phyloP scores from a whole-genome alignment of 202 grass and related monocot genomes.

The Musa balbisiana region DNA sequence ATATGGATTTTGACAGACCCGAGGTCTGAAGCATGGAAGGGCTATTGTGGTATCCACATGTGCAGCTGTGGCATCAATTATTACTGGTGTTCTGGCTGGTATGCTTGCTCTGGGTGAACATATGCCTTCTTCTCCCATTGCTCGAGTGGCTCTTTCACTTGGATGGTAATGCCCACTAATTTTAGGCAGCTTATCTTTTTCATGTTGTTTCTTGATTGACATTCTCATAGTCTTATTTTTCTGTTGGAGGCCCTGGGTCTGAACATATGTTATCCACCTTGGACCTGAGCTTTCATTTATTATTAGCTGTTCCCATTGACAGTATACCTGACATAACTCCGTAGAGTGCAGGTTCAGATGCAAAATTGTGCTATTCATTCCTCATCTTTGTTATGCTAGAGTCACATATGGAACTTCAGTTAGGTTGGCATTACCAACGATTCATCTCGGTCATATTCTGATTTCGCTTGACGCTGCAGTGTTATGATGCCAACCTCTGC shows the following conservation, averaged over 20 bases:
- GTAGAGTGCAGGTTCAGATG: too few species aligned
- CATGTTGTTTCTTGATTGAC: conserved; percentile 24
- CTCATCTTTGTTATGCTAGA: too few species aligned
- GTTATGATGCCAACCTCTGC: too few species aligned
- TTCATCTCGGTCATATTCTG: too few species aligned
- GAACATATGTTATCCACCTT: conserved; percentile 27
- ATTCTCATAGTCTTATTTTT: not conserved
- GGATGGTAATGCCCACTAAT: conserved; percentile 67
- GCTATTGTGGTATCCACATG: conserved; percentile 97
- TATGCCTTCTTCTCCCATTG: conserved; percentile 49
- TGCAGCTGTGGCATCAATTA: conserved; percentile 73
- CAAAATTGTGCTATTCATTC: too few species aligned
- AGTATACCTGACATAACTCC: too few species aligned
- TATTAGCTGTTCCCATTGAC: too few species aligned
- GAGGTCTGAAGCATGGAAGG: conserved; percentile 95
- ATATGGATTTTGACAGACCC: conserved; percentile 45
- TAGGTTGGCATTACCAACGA: too few species aligned
- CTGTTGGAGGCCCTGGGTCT: not conserved
- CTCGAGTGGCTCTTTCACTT: conserved; percentile 58
- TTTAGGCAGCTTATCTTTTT: conserved; percentile 35
- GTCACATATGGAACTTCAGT: too few species aligned
- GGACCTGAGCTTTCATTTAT: not conserved
- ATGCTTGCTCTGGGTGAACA: conserved; percentile 91
- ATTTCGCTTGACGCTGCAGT: too few species aligned
- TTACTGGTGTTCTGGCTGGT: conserved; percentile 77